Conservation (phyloP, 345 rosid genomes). For the Populus deltoides region DNA sequence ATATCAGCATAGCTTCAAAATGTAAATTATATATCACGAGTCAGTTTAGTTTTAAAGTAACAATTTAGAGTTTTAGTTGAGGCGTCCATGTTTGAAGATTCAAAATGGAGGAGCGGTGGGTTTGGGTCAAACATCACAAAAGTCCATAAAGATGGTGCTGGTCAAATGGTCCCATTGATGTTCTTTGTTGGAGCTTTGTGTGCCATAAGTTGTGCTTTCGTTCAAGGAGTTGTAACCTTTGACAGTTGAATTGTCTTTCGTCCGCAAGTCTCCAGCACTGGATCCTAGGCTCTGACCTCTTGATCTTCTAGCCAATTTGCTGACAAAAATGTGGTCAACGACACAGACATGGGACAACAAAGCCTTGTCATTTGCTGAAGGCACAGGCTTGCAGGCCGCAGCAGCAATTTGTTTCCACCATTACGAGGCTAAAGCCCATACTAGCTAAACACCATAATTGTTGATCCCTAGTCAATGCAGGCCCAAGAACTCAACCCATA, state of each 20-base stretch:
- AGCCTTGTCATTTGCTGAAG: background rate
- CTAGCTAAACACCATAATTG: background rate
- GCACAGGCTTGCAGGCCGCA: background rate
- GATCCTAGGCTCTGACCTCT: conserved; percentile 3
- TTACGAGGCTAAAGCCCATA: background rate
- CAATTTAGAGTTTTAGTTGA: no score
- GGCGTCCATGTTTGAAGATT: background rate
- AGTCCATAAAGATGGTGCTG: background rate
- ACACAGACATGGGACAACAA: background rate
- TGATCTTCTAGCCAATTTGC: background rate
- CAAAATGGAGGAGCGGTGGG: background rate
- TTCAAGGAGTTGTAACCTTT: background rate
- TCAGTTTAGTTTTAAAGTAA: no score
- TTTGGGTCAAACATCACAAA: conserved; percentile 6
- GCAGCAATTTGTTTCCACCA: background rate
- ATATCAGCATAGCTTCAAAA: no score
- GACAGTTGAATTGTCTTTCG: conserved; percentile 10
- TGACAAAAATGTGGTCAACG: background rate
- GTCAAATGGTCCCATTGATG: background rate
- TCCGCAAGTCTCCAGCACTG: background rate
- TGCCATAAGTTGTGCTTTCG: background rate
- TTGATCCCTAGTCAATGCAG: background rate
- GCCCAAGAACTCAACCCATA: background rate
- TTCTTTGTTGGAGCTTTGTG: background rate
- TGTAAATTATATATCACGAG: no score